Base-by-base conservation (phyloP, 768 basidiomycete species). In the Agaricus bisporus region DNA sequence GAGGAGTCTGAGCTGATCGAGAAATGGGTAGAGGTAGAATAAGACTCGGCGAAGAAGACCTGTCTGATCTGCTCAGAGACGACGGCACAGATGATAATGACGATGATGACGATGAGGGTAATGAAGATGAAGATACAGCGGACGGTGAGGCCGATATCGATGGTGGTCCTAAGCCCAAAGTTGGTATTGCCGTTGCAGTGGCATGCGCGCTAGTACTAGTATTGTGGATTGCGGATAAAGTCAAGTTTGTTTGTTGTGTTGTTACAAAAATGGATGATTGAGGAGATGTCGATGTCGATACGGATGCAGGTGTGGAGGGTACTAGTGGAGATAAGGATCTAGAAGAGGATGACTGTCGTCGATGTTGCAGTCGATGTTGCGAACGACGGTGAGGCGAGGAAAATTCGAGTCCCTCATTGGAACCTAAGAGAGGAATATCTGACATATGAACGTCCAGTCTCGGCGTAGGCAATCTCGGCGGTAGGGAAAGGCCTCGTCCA, bases 391-490 rank as follows among this genome's bases (percentile, higher is more conserved):
- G 32, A 32, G 32, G 8, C 32, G 32, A 7, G 11, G 32, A 32
- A 32, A 32, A 32, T 32, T 32, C 32, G 15, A 39, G 10, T 39
- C 38, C 32, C 32, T 11, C n/a, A 17, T 26, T 22, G 11, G 45
- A 35, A n/a, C 46, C 45, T 29, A 54, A 32, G 10, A 54, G 28
- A 18, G 52, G 52, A 20, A 54, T 54, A 54, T 54, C 52, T 2
- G 52, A 47, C 52, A 54, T 54, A n/a, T 54, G 52, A 12, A 54
- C 52, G 47, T 54, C 52, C 32, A 54, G 46, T 41, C 45, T 39
- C 4, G 52, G 52, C 9, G 52, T 54, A 17, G 52, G 52, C 17
- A 54, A 48, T 48, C 52, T 20, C 5, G 52, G 52, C 10, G 52
- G 52, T 9, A 54, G 43, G 9, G 51, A 52, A 8, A 18, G 14